phyloP scores from a whole-genome alignment of 164 flowering plant species.

The Chimonanthus praecox region DNA sequence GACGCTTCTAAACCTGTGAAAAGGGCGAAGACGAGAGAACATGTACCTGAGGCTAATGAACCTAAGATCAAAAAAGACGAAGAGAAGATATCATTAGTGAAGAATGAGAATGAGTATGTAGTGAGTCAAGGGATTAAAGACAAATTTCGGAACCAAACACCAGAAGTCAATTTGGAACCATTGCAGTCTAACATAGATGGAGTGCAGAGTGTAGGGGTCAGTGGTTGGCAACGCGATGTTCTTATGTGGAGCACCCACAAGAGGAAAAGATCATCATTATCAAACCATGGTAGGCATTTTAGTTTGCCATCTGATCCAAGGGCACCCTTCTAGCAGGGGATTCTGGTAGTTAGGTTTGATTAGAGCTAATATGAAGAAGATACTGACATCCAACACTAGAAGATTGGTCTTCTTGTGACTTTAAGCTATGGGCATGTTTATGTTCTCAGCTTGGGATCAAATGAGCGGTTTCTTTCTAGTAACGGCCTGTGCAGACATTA shows the following conservation, averaged over 20 bases:
- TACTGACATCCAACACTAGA: background rate
- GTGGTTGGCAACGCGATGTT: conserved; percentile 29
- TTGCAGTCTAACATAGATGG: conserved; percentile 16
- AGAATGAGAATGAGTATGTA: conserved; percentile 31
- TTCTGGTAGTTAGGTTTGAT: conserved; percentile 32
- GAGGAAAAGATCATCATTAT: conserved; percentile 61
- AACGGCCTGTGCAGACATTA: background rate
- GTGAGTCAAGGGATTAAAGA: conserved; percentile 43
- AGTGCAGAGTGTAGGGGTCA: conserved; percentile 20
- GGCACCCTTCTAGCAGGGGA: conserved; percentile 40
- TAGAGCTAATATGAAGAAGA: background rate
- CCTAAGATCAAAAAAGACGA: conserved; percentile 11
- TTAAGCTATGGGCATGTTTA: background rate
- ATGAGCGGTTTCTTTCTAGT: background rate
- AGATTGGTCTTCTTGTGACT: background rate
- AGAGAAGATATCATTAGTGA: conserved; percentile 22
- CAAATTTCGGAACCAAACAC: conserved; percentile 21
- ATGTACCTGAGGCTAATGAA: conserved; percentile 7
- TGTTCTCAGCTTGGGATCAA: background rate
- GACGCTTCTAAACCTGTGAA: conserved; percentile 35
- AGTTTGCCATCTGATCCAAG: conserved; percentile 28
- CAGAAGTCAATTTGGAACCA: conserved; percentile 17
- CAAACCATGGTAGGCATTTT: background rate
- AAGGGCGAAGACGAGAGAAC: conserved; percentile 35
- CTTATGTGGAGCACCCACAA: conserved; percentile 63